Evolutionary conservation across 805 yeast genomes (phyloP).

Genomic region (Zygoascus bituminiphila): DNA sequence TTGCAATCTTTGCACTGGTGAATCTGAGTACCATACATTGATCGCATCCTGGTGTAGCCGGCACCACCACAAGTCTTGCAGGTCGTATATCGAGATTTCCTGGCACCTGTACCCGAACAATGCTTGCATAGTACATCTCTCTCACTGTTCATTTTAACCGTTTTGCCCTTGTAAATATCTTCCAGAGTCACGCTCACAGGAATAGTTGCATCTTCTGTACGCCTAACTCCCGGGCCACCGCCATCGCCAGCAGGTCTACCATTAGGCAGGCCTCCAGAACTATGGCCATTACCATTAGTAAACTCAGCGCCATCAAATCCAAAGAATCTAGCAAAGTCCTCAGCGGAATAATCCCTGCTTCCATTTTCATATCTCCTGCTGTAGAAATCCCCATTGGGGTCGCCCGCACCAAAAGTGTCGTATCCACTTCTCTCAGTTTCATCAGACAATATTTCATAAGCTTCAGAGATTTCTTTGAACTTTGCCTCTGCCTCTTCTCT

Average conservation of each 20-base stretch:
- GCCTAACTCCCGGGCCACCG: conserved; percentile 13
- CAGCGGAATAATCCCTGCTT: conserved; percentile 30
- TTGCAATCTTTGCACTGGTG: conserved; percentile 59
- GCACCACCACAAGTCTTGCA: conserved; percentile 69
- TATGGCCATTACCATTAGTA: conserved; percentile 2
- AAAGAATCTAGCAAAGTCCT: conserved; percentile 71
- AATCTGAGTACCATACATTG: conserved; percentile 53
- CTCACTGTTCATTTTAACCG: conserved; percentile 61
- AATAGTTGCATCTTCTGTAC: conserved; percentile 61
- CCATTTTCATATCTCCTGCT: conserved; percentile 21
- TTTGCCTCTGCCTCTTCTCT: conserved; percentile 63
- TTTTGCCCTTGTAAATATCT: conserved; percentile 74
- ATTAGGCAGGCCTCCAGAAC: conserved; percentile 4
- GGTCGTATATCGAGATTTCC: conserved; percentile 42
- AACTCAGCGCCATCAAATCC: conserved; percentile 11
- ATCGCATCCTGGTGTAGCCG: conserved; percentile 53
- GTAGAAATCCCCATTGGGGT: conserved; percentile 21
- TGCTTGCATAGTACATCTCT: conserved; percentile 62
- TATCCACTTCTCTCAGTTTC: conserved; percentile 33
- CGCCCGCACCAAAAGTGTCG: conserved; percentile 29
- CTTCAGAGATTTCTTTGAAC: conserved; percentile 79
- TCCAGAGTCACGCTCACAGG: conserved; percentile 58
- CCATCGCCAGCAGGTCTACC: conserved; percentile 16
- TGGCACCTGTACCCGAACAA: conserved; percentile 76
- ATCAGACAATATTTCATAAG: conserved; percentile 76